Conservation (phyloP, 306 rosid genomes). For the Castanea mollissima region DNA sequence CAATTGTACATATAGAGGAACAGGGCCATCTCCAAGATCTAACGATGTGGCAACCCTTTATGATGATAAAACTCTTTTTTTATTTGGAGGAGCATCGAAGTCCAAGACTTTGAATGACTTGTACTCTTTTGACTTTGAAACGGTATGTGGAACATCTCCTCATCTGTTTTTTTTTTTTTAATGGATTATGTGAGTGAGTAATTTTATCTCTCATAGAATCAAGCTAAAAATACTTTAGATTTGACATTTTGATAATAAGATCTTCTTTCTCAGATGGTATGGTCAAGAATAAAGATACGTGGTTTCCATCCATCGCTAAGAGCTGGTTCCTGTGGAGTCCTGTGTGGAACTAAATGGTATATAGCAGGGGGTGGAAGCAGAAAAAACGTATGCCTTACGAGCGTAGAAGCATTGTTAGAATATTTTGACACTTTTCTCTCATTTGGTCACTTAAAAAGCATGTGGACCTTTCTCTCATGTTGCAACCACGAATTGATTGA, state of each 20-base stretch:
- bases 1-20: constrained; percentile 58
- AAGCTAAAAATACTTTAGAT: constrained; percentile 6
- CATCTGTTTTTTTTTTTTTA: neutral
- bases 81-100: constrained; percentile 90
- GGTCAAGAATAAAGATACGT: constrained; percentile 79
- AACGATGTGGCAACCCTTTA: constrained; percentile 85
- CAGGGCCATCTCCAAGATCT: constrained; percentile 83
- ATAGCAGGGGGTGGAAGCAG: constrained; percentile 92
- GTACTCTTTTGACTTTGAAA: constrained; percentile 89
- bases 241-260: constrained; percentile 25
- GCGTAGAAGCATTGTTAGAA: constrained; percentile 12
- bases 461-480: neutral
- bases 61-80: constrained; percentile 72
- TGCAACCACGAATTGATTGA: neutral
- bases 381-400: constrained; percentile 70
- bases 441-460: constrained; percentile 5
- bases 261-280: constrained; percentile 71
- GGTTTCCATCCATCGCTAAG: constrained; percentile 95
- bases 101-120: constrained; percentile 77
- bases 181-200: constrained; percentile 6
- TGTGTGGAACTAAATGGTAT: constrained; percentile 93
- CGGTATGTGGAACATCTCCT: constrained; percentile 49
- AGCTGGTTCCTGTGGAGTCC: constrained; percentile 86
- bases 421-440: constrained; percentile 1
- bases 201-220: constrained; percentile 15